Conservation (phyloP, 768 basidiomycete species). For the Pholiota conissans region DNA sequence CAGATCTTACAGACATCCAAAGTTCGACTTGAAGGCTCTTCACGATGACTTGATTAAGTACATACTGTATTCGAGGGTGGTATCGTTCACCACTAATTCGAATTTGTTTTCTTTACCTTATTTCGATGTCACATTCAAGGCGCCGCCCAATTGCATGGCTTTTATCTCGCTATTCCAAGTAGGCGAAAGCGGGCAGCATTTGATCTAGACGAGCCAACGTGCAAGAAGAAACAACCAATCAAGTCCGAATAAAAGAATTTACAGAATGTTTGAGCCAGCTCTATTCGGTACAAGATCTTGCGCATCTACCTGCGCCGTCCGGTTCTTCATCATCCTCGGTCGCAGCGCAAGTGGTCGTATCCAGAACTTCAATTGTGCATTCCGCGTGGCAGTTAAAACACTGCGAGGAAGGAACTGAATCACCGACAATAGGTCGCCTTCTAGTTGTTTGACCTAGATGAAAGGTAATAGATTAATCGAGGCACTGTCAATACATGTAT, state of each 20-base stretch:
- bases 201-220: too few species aligned
- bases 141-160: too few species aligned
- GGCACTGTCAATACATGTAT: too few species aligned
- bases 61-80: too few species aligned
- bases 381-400: constrained; percentile 77
- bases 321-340: constrained; percentile 29
- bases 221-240: neutral
- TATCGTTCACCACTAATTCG: too few species aligned
- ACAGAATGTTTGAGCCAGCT: constrained; percentile 5
- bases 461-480: constrained; percentile 4
- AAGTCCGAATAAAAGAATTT: neutral
- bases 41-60: too few species aligned
- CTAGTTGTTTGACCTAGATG: constrained; percentile 76
- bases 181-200: too few species aligned
- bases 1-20: too few species aligned
- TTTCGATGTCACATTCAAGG: too few species aligned
- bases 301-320: constrained; percentile 21
- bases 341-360: constrained; percentile 65
- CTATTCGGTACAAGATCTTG: constrained; percentile 27
- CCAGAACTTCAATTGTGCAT: constrained; percentile 83
- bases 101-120: too few species aligned
- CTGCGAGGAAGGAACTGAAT: constrained; percentile 78
- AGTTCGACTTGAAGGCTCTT: too few species aligned
- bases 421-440: constrained; percentile 73
- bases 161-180: too few species aligned